Conservation (phyloP, 2,329 filamentous ascomycete genomes). For the Alternaria dauci region DNA sequence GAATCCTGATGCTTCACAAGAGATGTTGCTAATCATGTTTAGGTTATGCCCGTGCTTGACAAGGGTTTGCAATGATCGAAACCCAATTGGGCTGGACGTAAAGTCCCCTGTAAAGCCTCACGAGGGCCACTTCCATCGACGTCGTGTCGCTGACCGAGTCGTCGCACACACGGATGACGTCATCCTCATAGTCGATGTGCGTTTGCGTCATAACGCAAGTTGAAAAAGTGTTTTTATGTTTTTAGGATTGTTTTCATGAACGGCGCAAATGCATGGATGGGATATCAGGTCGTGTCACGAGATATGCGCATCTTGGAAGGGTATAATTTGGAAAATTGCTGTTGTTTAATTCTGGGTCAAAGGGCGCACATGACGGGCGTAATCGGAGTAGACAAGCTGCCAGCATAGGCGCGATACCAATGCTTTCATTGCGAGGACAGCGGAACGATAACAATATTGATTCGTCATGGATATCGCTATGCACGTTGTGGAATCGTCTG, state of each 20-base stretch:
- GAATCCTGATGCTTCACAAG: not conserved
- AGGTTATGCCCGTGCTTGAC: conserved; percentile 46
- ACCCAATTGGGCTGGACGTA: not conserved
- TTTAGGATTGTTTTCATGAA: not conserved
- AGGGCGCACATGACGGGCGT: not conserved
- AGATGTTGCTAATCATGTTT: conserved; percentile 13
- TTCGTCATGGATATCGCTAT: conserved; percentile 1
- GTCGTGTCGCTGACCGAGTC: not conserved
- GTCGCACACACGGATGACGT: not conserved
- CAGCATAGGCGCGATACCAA: not conserved
- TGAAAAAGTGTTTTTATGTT: conserved; percentile 13
- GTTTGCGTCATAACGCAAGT: not conserved
- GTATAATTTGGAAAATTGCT: not conserved
- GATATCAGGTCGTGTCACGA: not conserved
- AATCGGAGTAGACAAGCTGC: not conserved
- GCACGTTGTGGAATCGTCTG: not conserved
- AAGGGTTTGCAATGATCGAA: conserved; percentile 29
- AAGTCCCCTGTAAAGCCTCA: not conserved
- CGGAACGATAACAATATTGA: not conserved
- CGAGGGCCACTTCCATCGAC: not conserved
- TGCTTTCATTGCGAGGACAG: not conserved
- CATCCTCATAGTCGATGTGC: not conserved
- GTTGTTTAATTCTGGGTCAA: not conserved
- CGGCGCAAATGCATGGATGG: conserved; percentile 3
- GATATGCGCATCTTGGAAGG: not conserved